These are phyloP conservation scores for Delitschia confertaspora DNA, from an alignment of 495 filamentous ascomycete species.

Conservation along the genomic window DNA sequence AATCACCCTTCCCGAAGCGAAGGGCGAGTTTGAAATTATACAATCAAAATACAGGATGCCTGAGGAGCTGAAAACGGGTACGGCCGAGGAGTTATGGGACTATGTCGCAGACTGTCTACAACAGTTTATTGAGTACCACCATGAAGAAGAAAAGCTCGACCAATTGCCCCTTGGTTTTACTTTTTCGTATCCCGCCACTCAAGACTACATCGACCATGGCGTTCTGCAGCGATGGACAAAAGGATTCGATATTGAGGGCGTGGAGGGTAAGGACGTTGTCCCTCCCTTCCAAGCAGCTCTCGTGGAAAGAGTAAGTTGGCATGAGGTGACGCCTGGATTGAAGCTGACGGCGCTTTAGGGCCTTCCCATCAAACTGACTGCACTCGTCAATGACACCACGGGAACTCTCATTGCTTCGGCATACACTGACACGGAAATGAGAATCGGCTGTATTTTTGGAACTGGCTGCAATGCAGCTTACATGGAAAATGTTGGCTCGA, in stretches of 20 bases:
- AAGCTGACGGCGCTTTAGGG: conserved; percentile 42
- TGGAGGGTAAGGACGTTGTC: conserved; percentile 91
- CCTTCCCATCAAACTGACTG: conserved; percentile 86
- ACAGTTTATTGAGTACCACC: conserved; percentile 91
- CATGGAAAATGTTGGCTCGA: conserved; percentile 84
- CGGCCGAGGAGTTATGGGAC: conserved; percentile 87
- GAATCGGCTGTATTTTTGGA: conserved; percentile 96
- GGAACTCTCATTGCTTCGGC: conserved; percentile 97
- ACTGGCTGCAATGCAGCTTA: conserved; percentile 98
- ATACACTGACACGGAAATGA: conserved; percentile 86
- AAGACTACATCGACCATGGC: conserved; percentile 94
- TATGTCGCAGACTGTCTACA: conserved; percentile 96
- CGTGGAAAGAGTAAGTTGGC: conserved; percentile 55
- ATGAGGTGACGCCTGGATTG: neutral
- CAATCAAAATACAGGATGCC: conserved; percentile 98
- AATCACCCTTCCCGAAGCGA: conserved; percentile 79
- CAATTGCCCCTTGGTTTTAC: conserved; percentile 88
- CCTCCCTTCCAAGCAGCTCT: conserved; percentile 84
- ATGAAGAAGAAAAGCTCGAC: conserved; percentile 54
- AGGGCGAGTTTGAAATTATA: conserved; percentile 96
- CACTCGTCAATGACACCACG: conserved; percentile 95
- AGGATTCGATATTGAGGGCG: conserved; percentile 94
- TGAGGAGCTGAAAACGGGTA: conserved; percentile 86
- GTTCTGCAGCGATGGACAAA: conserved; percentile 97
- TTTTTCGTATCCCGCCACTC: conserved; percentile 94